phyloP scores from a whole-genome alignment of 257 asterid genomes.

The Salvia rosmarinus region DNA sequence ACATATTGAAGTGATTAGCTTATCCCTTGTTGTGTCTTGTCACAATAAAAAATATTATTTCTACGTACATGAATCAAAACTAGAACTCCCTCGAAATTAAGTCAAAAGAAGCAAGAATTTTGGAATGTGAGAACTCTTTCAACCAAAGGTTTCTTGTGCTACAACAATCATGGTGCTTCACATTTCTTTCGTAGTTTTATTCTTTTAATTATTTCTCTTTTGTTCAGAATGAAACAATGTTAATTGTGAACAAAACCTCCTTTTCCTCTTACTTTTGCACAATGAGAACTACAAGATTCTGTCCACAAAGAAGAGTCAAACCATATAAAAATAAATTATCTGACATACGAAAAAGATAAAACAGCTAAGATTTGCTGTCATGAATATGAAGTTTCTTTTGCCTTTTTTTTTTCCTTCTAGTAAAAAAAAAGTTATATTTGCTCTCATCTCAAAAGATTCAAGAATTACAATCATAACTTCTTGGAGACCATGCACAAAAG shows the following conservation, averaged over 20 bases:
- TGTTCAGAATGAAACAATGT: no score
- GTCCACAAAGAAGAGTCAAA: constrained; percentile 55
- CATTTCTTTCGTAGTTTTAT: constrained; percentile 5
- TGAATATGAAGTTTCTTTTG: constrained; percentile 36
- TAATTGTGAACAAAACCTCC: constrained; percentile 33
- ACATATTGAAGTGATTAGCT: no score
- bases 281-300: constrained; percentile 65
- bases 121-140: constrained; percentile 16
- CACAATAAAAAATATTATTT: not conserved
- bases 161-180: constrained; percentile 50
- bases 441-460: constrained; percentile 51
- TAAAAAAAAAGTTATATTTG: not conserved
- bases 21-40: no score
- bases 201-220: no score
- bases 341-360: constrained; percentile 49
- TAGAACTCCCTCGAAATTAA: constrained; percentile 8
- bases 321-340: constrained; percentile 44
- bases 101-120: constrained; percentile 37
- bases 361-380: constrained; percentile 71
- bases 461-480: constrained; percentile 59
- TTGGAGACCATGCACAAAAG: constrained; percentile 89
- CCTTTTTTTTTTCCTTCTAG: not conserved
- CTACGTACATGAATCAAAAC: not conserved
- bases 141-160: constrained; percentile 37
- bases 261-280: constrained; percentile 38